Base-by-base conservation (phyloP, 257 asterid genomes). In the Solanum lycopersicoides region DNA sequence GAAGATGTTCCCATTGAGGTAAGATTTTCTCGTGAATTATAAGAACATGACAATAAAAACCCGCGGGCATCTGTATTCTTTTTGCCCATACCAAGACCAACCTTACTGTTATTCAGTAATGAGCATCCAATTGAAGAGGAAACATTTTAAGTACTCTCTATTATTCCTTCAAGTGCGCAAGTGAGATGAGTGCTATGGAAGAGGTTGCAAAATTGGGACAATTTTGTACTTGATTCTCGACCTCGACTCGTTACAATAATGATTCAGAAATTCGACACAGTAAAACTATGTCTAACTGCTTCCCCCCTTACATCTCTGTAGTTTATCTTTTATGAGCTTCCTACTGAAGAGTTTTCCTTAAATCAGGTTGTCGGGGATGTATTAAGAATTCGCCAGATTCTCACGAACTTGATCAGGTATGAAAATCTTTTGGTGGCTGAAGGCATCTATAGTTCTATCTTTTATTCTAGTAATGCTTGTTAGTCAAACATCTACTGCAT, bases 1-100 rank as follows among this genome's bases (percentile, higher is more conserved):
- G 97, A 96, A 86, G 98, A 96, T 91, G 99, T 96, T 90, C 99
- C 99, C 3, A 82, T 93, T 2, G 98, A 96, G 98, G 99, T 96
- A 90, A 88, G 80, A 42, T 12, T 42, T 28, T 75, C 59, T 53
- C 72, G 39, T 34, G 12, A 35, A 79, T 45, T 45, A 45, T 80
- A 45, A 30, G 85, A 79, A 28, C 6, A 14, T 25, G 66, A 28
- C 66, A n/a, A 3, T 16, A 47, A 45, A 45, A 25, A 15, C 20
- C 42, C 28, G 23, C 12, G 6, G 0, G 28, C 28, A 35, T 35
- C 80, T 0, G 80, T 18, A 12, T 73, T 73, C 80, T 73, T 73
- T 72, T 35, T 35, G 0, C 30, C 47, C 47, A 73, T 34, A 34
- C 80, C 30, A 20, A 66, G 80, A 37, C 47, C 50, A 0, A 73